Evolutionary conservation across 1,139 yeast genomes (phyloP), one percentile per base, ranked within the genome.

Genomic region (Komagataea norvegica): DNA sequence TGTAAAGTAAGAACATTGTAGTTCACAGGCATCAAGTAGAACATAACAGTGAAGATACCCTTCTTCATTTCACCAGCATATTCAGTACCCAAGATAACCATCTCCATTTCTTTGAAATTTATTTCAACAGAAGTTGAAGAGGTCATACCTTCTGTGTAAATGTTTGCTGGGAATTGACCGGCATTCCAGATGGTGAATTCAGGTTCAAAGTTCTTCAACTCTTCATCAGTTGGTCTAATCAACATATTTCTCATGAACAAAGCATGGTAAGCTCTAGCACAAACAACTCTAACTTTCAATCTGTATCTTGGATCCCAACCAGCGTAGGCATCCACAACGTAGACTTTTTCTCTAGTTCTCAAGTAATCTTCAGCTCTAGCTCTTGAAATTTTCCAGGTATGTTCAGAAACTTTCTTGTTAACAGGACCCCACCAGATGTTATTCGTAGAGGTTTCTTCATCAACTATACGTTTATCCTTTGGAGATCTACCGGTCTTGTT

Each of bases 381-480:
- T 64, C 95, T 83, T 63, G 93, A 86, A 56, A 91, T 89, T 58
- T 80, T 78, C 97, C 97, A 91, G 31, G 96, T 88, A 61, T 82
- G 79, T 67, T 87, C 96, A 48, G 87, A 83, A 56, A 91, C 91
- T 68, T 89, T 86, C 68, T 85, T 87, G 72, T 91, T 91, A 55
- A 91, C 98, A 8, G 97, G 97, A 22, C 98, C 98, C 98, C 98
- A 91, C 97, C 98, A 91, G 55, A 91, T 79, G 60, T 89, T 71
- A 46, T 85, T 77, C 42, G 75, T 65, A 29, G 96, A 88, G 38
- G 93, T 72, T 53, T 77, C 83, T 70, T 91, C 97, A 55, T 89
- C 96, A 49, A 91, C 97, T 65, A 91, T 86, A 70, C 98, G 87
- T 67, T 91, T 91, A 68, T 91, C 98, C 71, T 83, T 85, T 62